Base-by-base conservation (phyloP, 2,329 filamentous ascomycete species). In the Aspergillus glaucus region DNA sequence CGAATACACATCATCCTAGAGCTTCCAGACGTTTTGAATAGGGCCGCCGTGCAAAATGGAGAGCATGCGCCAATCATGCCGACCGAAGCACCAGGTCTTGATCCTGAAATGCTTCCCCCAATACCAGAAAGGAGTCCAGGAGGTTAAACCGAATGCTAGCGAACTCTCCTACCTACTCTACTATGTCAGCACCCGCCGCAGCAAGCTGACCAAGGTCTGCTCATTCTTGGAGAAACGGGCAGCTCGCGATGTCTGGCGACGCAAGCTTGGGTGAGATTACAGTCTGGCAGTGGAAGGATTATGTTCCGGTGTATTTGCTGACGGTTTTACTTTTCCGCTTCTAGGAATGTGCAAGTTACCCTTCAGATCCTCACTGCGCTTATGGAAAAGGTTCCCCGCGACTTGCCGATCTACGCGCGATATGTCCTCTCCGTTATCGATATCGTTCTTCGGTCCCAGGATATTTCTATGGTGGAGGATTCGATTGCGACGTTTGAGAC, bases 131-230 rank as follows among this genome's bases (percentile, higher is more conserved):
- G 89, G 88, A 45, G 85, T 88, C 54, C 86, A 91, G 66, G 89
- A 95, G 63, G 89, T 95, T 64, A 94, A 92, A 73, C 91, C 93
- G 41, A 97, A 97, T 72, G 89, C 89, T 57, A 95, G 89, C 73
- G 93, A 98, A 76, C 82, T 98, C 55, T 95, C 89, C 71, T 97
- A 97, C 68, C 81, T 98, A 56, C 82, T 97, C 47, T 97, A 95
- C 79, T 97, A 98, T 76, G 90, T 88, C 53, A 94, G 88, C 65
- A 95, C 91, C 60, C 88, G 92, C 52, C 85, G 89, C 56, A 92
- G 88, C 71, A 98, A 97, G 78, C 84, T 97, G 60, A 88, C 93
- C 64, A 98, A 98, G 73, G 91, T 98, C 58, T 90, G 89, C 68
- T 84, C 84, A 60, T 98, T 96, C 66, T 79, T 98, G 56, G 91